Evolutionary conservation across 2,329 filamentous ascomycete genomes (phyloP).

Genomic region (Colletotrichum tofieldiae): DNA sequence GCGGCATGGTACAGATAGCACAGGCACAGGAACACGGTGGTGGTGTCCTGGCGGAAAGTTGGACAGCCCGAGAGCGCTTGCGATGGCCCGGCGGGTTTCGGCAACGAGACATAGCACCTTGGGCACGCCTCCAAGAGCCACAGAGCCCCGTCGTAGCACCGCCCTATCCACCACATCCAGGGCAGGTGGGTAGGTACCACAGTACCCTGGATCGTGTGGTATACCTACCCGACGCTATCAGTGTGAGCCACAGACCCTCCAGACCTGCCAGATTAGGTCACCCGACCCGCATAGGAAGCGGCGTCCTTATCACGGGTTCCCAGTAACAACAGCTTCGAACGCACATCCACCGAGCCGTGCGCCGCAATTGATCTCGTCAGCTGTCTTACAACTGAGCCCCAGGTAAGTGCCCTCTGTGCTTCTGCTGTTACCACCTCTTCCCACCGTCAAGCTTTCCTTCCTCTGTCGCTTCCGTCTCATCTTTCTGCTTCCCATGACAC

Average conservation of each 20-base stretch:
- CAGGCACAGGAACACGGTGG: slow-evolving; percentile 7
- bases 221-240: slow-evolving; percentile 30
- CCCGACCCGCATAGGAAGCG: slow-evolving; percentile 39
- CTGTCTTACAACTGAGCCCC: slow-evolving; percentile 35
- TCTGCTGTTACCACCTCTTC: slow-evolving; percentile 14
- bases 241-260: slow-evolving; percentile 38
- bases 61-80: slow-evolving; percentile 25
- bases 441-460: slow-evolving; percentile 7
- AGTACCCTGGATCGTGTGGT: slow-evolving; percentile 1
- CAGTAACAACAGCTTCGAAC: slow-evolving; percentile 40
- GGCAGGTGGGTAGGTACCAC: neutral
- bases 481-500: slow-evolving; percentile 23
- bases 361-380: slow-evolving; percentile 43
- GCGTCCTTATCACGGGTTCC: slow-evolving; percentile 43
- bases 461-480: slow-evolving; percentile 14
- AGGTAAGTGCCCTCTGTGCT: slow-evolving; percentile 36
- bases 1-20: neutral
- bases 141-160: slow-evolving; percentile 12
- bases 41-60: slow-evolving; percentile 8
- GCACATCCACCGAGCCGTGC: slow-evolving; percentile 36
- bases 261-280: slow-evolving; percentile 44
- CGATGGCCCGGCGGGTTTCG: slow-evolving; percentile 34
- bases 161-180: neutral
- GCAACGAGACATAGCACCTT: slow-evolving; percentile 16
- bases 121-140: slow-evolving; percentile 17